phyloP scores from a whole-genome alignment of 1,284 basidiomycete genomes.

The Fomitiporia mediterranea region DNA sequence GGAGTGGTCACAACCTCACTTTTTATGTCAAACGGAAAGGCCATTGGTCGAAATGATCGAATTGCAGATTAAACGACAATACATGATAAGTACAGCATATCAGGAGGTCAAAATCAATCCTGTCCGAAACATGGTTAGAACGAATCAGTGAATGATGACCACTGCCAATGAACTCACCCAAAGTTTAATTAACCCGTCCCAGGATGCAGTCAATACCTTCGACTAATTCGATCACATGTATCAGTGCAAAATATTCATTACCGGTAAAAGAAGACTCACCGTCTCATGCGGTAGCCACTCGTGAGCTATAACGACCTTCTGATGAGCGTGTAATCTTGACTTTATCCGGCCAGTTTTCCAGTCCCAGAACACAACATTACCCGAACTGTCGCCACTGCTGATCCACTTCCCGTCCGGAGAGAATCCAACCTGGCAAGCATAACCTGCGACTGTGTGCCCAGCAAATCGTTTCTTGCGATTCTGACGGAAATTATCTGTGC shows the following conservation, averaged over 20 bases:
- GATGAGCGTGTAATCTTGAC: slow-evolving; percentile 84
- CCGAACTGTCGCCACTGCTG: slow-evolving; percentile 91
- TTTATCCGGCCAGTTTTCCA: slow-evolving; percentile 97
- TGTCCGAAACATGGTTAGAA: neutral
- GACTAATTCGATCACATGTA: slow-evolving; percentile 50
- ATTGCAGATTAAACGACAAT: too few species aligned
- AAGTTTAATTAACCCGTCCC: slow-evolving; percentile 96
- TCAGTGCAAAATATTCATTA: slow-evolving; percentile 1
- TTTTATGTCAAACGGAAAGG: too few species aligned
- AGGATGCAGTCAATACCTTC: slow-evolving; percentile 93
- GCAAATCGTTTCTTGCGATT: slow-evolving; percentile 98
- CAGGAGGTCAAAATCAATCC: neutral
- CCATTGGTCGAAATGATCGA: too few species aligned
- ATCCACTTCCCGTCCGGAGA: slow-evolving; percentile 98
- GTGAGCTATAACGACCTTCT: slow-evolving; percentile 94
- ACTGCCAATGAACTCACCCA: slow-evolving; percentile 54
- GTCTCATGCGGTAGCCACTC: slow-evolving; percentile 98
- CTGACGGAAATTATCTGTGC: slow-evolving; percentile 95
- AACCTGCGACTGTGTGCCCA: slow-evolving; percentile 94
- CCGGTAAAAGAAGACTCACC: slow-evolving; percentile 48
- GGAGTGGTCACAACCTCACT: too few species aligned
- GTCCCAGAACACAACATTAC: slow-evolving; percentile 98
- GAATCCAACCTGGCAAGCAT: slow-evolving; percentile 95
- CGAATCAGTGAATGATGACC: neutral
- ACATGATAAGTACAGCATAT: neutral